Conservation (phyloP, 1,139 yeast species). For the Suhomyces coccinellae region DNA sequence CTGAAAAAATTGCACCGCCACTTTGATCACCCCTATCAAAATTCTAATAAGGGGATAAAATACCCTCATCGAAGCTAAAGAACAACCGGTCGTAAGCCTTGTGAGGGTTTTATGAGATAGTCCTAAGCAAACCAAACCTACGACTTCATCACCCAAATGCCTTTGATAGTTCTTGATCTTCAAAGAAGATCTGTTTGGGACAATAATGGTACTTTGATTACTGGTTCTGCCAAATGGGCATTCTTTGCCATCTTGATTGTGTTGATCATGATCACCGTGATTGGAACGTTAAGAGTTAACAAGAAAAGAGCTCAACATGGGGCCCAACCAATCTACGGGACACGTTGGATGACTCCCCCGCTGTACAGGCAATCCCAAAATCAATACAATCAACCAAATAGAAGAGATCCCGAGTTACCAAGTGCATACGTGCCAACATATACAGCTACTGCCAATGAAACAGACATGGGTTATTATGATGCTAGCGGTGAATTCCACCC, state of each 20-base stretch:
- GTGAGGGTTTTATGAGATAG: not conserved
- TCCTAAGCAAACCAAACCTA: not conserved
- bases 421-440: slow-evolving; percentile 62
- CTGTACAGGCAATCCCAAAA: slow-evolving; percentile 73
- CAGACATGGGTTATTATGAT: slow-evolving; percentile 83
- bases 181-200: slow-evolving; percentile 6
- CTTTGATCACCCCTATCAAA: not conserved
- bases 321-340: slow-evolving; percentile 70
- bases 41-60: not conserved
- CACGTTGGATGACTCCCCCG: slow-evolving; percentile 92
- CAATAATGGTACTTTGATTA: slow-evolving; percentile 23
- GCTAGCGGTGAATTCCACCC: slow-evolving; percentile 56
- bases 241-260: slow-evolving; percentile 54
- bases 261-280: slow-evolving; percentile 48
- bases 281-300: slow-evolving; percentile 59
- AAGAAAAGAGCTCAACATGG: slow-evolving; percentile 62
- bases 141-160: not conserved
- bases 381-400: slow-evolving; percentile 50
- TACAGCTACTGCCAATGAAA: slow-evolving; percentile 61
- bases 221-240: slow-evolving; percentile 54
- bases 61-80: not conserved
- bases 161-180: not conserved
- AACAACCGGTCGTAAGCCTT: not conserved
- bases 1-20: not conserved
- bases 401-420: slow-evolving; percentile 37